These are phyloP conservation scores for Chrysosporium queenslandicum DNA, from an alignment of 2,329 filamentous ascomycete species.

Conservation along the genomic window DNA sequence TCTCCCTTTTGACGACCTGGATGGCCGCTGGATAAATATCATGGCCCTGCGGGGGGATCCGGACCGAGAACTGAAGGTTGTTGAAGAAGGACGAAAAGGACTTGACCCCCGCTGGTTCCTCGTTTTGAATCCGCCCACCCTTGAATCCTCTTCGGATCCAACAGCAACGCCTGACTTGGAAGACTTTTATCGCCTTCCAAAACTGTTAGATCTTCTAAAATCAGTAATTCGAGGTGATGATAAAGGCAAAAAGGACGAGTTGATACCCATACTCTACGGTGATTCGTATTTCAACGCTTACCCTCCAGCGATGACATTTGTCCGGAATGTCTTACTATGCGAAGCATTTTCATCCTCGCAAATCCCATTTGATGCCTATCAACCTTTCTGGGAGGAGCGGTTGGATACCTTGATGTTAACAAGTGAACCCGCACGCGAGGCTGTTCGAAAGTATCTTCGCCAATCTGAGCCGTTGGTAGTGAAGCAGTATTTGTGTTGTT, in stretches of 20 bases:
- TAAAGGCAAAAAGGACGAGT: conserved; percentile 29
- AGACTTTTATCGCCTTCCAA: conserved; percentile 33
- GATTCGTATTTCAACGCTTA: conserved; percentile 44
- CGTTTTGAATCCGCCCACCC: conserved; percentile 47
- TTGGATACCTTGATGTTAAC: conserved; percentile 63
- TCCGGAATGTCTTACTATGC: conserved; percentile 51
- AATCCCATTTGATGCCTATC: conserved; percentile 47
- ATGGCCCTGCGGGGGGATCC: conserved; percentile 60
- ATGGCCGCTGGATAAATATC: conserved; percentile 79
- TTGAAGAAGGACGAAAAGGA: conserved; percentile 83
- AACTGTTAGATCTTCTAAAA: conserved; percentile 28
- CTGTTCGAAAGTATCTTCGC: conserved; percentile 36
- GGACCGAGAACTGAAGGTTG: conserved; percentile 66
- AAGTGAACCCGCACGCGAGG: conserved; percentile 54
- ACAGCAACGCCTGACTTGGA: conserved; percentile 30
- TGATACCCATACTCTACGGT: conserved; percentile 21
- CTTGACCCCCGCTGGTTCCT: conserved; percentile 68
- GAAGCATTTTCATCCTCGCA: conserved; percentile 41
- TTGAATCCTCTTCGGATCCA: conserved; percentile 25
- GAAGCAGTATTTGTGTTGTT: conserved; percentile 35
- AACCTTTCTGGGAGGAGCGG: conserved; percentile 70
- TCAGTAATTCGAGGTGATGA: conserved; percentile 17
- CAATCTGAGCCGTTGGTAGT: conserved; percentile 30
- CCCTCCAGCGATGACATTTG: conserved; percentile 59
- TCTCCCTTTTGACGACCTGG: conserved; percentile 65